Base-by-base conservation (phyloP, 1,284 basidiomycete genomes). In the Erythrobasidium hasegawianum region DNA sequence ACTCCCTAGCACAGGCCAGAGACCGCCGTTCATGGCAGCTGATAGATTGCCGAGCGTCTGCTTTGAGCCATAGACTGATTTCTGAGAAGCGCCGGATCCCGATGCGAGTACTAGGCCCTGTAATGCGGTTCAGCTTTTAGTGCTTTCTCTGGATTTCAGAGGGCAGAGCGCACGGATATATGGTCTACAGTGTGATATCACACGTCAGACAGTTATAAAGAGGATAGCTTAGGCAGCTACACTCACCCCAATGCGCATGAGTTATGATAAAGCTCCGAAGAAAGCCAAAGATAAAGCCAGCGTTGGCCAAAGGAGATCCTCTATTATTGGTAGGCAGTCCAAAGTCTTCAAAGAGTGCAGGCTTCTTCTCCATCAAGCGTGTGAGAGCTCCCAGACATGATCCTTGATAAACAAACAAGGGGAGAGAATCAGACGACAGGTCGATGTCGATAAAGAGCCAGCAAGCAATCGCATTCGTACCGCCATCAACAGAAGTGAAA, bases 401-500 rank as follows among this genome's bases (percentile, higher is more conserved):
- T 1, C 74, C 73, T 47, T n/a, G n/a, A 9, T 4, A 57, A 47
- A 39, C 50, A 16, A 3, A 18, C 20, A 59, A 22, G 64, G 38
- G n/a, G 24, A 53, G 2, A 33, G 11, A 33, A 9, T 8, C 13
- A 47, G 43, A 47, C 5, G 43, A n/a, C n/a, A n/a, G n/a, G n/a
- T n/a, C n/a, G n/a, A n/a, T n/a, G n/a, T n/a, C n/a, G n/a, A n/a
- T n/a, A n/a, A n/a, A n/a, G n/a, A 4, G 43, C 5, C 33, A 33
- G 33, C 22, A n/a, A 20, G 10, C 11, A 16, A 2, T 14, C n/a
- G n/a, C n/a, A 52, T 73, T n/a, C n/a, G 38, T 26, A 74, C 76
- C 78, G 27, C 74, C 76, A 59, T 79, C 78, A 26, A 79, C 64
- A 0, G 75, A 75, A 10, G 74, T 70, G 55, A 75, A 75, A 10